These are phyloP conservation scores for Termitomyces eurrhizus DNA, from an alignment of 768 basidiomycete genomes.

Conservation along the genomic window DNA sequence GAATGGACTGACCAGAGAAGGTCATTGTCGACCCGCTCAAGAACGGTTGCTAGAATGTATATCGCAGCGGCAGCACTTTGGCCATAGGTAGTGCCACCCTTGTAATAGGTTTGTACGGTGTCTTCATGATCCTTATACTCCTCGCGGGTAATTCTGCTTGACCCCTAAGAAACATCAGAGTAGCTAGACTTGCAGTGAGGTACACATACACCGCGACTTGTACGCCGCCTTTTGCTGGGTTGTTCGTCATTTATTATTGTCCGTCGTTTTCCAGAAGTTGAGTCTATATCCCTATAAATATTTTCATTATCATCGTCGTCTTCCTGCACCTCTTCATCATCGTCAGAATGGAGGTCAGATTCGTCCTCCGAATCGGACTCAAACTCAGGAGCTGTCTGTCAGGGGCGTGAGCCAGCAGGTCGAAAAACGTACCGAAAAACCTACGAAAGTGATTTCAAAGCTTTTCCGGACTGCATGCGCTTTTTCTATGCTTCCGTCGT, in stretches of 20 bases:
- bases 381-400: constrained; percentile 70
- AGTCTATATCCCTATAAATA: constrained; percentile 39
- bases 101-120: constrained; percentile 78
- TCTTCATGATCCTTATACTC: constrained; percentile 62
- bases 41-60: constrained; percentile 85
- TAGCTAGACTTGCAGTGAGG: background rate
- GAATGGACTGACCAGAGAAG: constrained; percentile 70
- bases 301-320: constrained; percentile 35
- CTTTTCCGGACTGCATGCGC: constrained; percentile 72
- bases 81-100: constrained; percentile 79
- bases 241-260: constrained; percentile 35
- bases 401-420: background rate
- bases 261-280: constrained; percentile 47
- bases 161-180: constrained; percentile 29
- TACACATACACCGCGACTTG: constrained; percentile 40
- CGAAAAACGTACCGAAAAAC: constrained; percentile 16
- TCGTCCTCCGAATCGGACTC: constrained; percentile 40
- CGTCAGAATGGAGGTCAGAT: constrained; percentile 29
- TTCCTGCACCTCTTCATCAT: constrained; percentile 37
- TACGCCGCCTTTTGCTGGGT: constrained; percentile 55
- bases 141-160: constrained; percentile 61
- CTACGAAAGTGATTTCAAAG: constrained; percentile 81
- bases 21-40: constrained; percentile 92
- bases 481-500: constrained; percentile 76
- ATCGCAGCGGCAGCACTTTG: constrained; percentile 88